These are phyloP conservation scores for Cladosporium sp. DNA, from an alignment of 2,329 filamentous ascomycete species.

Conservation along the genomic window DNA sequence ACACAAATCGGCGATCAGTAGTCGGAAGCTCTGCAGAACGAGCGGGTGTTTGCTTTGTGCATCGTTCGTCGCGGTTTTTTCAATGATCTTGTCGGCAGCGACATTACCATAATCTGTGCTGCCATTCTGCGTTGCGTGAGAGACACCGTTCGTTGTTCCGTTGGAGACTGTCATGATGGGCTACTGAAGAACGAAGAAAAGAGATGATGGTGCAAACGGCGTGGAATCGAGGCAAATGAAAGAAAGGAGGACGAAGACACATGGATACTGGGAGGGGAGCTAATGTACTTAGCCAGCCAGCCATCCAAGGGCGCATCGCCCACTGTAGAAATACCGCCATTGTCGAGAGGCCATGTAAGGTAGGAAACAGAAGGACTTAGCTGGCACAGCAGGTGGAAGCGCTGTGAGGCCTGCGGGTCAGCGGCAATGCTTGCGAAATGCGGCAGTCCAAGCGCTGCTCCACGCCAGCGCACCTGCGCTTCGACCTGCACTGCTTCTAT, in stretches of 20 bases:
- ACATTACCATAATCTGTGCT: slow-evolving; percentile 6
- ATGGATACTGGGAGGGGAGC: not conserved
- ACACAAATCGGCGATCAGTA: slow-evolving; percentile 61
- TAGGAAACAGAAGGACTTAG: too few relatives aligned
- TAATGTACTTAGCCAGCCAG: too few relatives aligned
- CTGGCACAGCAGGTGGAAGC: too few relatives aligned
- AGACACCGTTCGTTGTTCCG: not conserved
- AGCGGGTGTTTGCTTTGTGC: slow-evolving; percentile 8
- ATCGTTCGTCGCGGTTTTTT: not conserved
- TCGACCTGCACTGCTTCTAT: too few relatives aligned
- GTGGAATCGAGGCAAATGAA: not conserved
- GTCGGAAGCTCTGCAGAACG: slow-evolving; percentile 45
- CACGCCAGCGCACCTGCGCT: too few relatives aligned
- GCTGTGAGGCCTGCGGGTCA: too few relatives aligned
- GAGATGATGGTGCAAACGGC: not conserved
- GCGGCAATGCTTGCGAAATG: too few relatives aligned
- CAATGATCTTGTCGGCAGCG: slow-evolving; percentile 2
- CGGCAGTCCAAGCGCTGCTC: too few relatives aligned
- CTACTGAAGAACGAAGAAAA: not conserved
- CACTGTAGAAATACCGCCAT: too few relatives aligned
- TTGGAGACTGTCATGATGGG: slow-evolving; percentile 5
- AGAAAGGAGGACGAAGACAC: not conserved
- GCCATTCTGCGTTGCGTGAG: not conserved
- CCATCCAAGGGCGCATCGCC: too few relatives aligned
- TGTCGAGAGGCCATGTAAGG: too few relatives aligned